phyloP scores from a whole-genome alignment of 164 flowering plant genomes.

The Liquidambar formosana region DNA sequence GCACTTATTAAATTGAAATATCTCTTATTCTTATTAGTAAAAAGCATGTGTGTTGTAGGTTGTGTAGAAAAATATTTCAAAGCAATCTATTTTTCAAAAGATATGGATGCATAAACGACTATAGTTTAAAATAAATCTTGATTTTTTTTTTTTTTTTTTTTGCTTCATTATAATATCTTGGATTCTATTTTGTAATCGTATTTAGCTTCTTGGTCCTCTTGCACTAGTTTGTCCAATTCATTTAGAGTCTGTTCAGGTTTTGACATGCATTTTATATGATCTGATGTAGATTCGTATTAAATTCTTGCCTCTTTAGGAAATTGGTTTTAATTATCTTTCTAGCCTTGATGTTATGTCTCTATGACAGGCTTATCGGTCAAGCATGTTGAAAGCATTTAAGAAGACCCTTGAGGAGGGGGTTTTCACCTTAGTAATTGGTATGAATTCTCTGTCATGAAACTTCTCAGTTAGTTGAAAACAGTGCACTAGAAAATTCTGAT shows the following conservation, averaged over 20 bases:
- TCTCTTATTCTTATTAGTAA: neutral
- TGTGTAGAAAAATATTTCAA: too few relatives aligned
- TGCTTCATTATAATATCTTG: too few relatives aligned
- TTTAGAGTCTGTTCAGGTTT: neutral
- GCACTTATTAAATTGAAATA: neutral
- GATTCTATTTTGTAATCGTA: neutral
- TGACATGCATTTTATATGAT: neutral
- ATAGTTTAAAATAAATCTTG: too few relatives aligned
- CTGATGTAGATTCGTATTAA: neutral
- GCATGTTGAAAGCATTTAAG: constrained; percentile 98
- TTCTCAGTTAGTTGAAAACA: neutral
- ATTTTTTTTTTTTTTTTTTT: too few relatives aligned
- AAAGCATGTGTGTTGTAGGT: too few relatives aligned
- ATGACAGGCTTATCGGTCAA: constrained; percentile 82
- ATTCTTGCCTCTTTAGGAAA: neutral
- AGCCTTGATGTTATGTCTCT: constrained; percentile 16
- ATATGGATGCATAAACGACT: too few relatives aligned
- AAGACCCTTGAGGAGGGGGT: constrained; percentile 92
- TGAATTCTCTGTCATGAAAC: constrained; percentile 29
- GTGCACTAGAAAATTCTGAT: neutral
- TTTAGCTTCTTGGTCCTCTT: neutral
- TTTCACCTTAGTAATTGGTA: constrained; percentile 89
- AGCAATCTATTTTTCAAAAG: too few relatives aligned
- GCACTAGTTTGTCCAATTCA: too few relatives aligned
- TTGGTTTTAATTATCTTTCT: neutral